Percentiles rank a stretch among this genome's conserved stretches.
Evolutionary conservation across 2,329 filamentous ascomycete species (phyloP).

Genomic region (Acrodontium crateriforme): DNA sequence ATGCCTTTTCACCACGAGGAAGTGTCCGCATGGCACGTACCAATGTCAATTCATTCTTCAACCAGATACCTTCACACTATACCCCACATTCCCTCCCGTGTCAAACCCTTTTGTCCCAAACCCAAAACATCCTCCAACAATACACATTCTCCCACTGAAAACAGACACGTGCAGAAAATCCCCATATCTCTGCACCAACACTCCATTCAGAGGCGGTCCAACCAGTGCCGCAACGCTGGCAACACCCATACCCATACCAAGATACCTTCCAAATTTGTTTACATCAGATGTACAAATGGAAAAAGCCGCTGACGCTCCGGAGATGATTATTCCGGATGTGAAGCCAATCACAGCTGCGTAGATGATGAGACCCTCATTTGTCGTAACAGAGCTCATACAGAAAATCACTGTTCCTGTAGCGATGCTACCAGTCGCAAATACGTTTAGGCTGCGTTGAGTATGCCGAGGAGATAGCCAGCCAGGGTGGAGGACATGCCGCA

Average conservation of each 20-base stretch:
- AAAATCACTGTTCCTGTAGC: slow-evolving; percentile 25
- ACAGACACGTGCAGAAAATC: background rate
- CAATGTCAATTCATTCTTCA: too few relatives aligned
- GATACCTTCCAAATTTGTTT: slow-evolving; percentile 1
- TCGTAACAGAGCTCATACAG: slow-evolving; percentile 4
- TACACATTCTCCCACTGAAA: slow-evolving; percentile 1
- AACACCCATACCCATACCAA: slow-evolving; percentile 1
- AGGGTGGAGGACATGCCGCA: slow-evolving; percentile 11
- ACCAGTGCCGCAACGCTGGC: background rate
- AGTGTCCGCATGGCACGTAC: too few relatives aligned
- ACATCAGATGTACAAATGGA: background rate
- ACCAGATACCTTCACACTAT: background rate
- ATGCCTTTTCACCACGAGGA: too few relatives aligned
- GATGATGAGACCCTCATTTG: background rate
- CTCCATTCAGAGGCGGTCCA: slow-evolving; percentile 1
- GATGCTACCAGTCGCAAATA: slow-evolving; percentile 23
- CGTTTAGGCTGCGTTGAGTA: slow-evolving; percentile 30
- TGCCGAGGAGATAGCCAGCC: slow-evolving; percentile 22
- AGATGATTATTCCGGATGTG: background rate
- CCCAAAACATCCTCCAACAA: background rate
- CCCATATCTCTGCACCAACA: background rate
- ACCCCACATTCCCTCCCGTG: background rate
- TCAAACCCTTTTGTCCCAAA: background rate
- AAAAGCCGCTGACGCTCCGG: slow-evolving; percentile 1
- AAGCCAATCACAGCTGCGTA: background rate